Evolutionary conservation across 768 basidiomycete species (phyloP).

Genomic region (Psilocybe subaeruginosa): DNA sequence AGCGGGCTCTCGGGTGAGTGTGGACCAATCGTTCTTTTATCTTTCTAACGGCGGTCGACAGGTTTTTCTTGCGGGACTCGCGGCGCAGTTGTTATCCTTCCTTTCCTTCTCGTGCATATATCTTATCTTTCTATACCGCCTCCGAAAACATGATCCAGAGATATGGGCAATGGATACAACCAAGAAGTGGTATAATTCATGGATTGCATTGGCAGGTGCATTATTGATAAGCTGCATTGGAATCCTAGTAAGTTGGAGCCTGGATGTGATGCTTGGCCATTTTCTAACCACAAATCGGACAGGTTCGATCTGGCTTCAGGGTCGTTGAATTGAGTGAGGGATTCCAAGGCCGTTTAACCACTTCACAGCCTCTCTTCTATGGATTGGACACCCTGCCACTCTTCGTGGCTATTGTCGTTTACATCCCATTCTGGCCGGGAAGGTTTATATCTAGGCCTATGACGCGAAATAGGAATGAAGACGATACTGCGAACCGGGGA

Average conservation of each 20-base stretch:
- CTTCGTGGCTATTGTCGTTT: slow-evolving; percentile 58
- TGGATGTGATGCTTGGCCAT: not conserved
- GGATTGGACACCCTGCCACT: slow-evolving; percentile 67
- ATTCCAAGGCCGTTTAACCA: slow-evolving; percentile 58
- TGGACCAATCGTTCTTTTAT: not conserved
- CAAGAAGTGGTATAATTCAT: slow-evolving; percentile 54
- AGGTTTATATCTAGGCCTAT: slow-evolving; percentile 53
- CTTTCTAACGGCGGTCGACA: slow-evolving; percentile 19
- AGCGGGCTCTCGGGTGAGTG: slow-evolving; percentile 39
- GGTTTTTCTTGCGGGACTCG: slow-evolving; percentile 62
- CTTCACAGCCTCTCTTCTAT: slow-evolving; percentile 66
- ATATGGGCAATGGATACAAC: slow-evolving; percentile 41
- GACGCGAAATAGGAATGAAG: not conserved
- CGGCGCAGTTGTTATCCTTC: slow-evolving; percentile 58
- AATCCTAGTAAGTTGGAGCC: slow-evolving; percentile 51
- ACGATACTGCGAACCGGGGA: not conserved
- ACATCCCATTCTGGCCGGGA: slow-evolving; percentile 69
- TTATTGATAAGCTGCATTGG: slow-evolving; percentile 61
- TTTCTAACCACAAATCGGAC: not conserved
- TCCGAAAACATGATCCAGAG: slow-evolving; percentile 42
- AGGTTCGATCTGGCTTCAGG: slow-evolving; percentile 70
- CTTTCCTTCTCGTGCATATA: slow-evolving; percentile 49
- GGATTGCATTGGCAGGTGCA: slow-evolving; percentile 57
- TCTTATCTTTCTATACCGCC: slow-evolving; percentile 49
- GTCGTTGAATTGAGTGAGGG: slow-evolving; percentile 66